Conservation (phyloP, 176 grass and related monocot genomes). For the Eleusine indica region DNA sequence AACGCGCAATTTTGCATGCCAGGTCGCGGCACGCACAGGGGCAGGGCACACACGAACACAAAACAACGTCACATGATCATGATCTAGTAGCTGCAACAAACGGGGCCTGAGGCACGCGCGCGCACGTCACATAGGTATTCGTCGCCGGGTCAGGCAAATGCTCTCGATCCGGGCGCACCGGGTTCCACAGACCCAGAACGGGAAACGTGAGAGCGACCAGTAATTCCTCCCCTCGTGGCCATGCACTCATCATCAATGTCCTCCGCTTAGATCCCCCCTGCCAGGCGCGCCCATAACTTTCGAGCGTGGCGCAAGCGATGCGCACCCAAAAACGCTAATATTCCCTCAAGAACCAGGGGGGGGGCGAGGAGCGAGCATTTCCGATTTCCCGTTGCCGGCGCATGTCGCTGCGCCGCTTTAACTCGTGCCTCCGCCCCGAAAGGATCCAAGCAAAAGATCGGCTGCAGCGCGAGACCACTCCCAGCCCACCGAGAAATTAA, state of each 20-base stretch:
- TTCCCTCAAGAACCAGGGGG: constrained; percentile 3
- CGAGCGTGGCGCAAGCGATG: not conserved
- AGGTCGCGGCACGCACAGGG: too few species aligned
- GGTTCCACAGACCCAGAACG: constrained; percentile 1
- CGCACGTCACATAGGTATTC: too few species aligned
- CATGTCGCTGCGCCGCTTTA: not conserved
- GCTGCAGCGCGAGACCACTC: not conserved
- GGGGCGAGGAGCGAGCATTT: not conserved
- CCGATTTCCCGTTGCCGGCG: not conserved
- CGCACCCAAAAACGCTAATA: constrained; percentile 10
- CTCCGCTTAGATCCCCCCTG: constrained; percentile 9
- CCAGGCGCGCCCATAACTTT: not conserved
- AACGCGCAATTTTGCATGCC: too few species aligned
- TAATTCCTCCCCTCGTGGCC: not conserved
- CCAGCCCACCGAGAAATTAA: not conserved
- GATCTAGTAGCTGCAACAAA: too few species aligned
- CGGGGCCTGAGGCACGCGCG: too few species aligned
- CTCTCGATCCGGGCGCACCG: not conserved
- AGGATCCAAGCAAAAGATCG: constrained; percentile 38
- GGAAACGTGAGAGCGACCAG: constrained; percentile 35
- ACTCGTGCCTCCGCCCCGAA: constrained; percentile 23
- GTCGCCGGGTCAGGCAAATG: constrained; percentile 4
- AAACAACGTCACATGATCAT: too few species aligned
- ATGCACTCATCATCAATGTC: not conserved
- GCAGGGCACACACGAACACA: not conserved